Percentiles rank a stretch among this genome's conserved stretches.
Conservation (phyloP, 768 basidiomycete genomes). For the Kwoniella europaea region DNA sequence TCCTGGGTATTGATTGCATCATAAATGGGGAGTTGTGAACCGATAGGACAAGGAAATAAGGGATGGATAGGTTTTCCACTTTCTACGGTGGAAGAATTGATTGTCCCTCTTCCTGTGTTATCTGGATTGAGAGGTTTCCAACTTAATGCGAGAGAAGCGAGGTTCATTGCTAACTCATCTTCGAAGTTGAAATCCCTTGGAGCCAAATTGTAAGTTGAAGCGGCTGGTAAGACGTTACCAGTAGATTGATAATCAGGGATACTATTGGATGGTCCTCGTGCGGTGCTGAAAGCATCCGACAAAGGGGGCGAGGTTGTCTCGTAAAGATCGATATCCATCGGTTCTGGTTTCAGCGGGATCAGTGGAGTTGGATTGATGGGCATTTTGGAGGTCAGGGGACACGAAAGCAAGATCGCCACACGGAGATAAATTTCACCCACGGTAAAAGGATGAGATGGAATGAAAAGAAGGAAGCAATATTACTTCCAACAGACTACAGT, state of each 20-base stretch:
- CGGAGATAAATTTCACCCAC: no score
- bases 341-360: no score
- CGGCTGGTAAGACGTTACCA: background rate
- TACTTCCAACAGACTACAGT: no score
- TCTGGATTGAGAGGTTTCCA: conserved; percentile 2
- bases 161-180: conserved; percentile 1
- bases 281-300: no score
- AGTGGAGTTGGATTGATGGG: no score
- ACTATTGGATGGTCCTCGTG: background rate
- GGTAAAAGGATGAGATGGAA: no score
- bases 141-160: background rate
- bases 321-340: no score
- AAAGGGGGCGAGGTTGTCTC: no score
- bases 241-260: background rate
- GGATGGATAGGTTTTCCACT: background rate
- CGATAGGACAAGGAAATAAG: background rate
- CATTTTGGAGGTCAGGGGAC: no score
- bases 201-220: background rate
- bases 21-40: background rate
- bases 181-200: background rate
- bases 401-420: no score
- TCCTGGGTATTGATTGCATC: background rate
- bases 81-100: background rate
- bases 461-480: no score
- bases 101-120: background rate